phyloP scores from a whole-genome alignment of 73 alveolate genomes.

The Paramecium octaurelia region DNA sequence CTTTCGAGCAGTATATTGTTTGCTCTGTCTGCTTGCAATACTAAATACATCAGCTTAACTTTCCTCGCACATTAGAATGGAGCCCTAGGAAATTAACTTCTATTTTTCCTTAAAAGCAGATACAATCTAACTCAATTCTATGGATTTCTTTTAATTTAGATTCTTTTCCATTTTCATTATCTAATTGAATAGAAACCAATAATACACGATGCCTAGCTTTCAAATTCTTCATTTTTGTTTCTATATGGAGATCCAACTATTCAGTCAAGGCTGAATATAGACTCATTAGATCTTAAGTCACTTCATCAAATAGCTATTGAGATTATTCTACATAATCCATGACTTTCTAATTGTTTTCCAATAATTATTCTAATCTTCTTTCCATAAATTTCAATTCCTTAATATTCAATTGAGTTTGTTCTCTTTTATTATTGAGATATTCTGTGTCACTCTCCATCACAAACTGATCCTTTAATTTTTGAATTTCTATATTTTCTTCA shows the following conservation, averaged over 20 bases:
- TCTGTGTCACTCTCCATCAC: neutral
- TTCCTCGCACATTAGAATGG: neutral
- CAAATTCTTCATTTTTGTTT: neutral
- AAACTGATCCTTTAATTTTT: neutral
- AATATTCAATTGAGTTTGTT: neutral
- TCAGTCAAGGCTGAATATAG: slow-evolving; percentile 24
- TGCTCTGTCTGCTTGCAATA: neutral
- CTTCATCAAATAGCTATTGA: neutral
- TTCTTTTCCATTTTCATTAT: slow-evolving; percentile 38
- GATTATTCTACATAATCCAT: slow-evolving; percentile 6
- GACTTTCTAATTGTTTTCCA: slow-evolving; percentile 19
- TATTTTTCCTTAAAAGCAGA: slow-evolving; percentile 8
- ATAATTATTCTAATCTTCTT: slow-evolving; percentile 12
- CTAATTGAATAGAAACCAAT: neutral
- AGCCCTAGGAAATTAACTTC: neutral
- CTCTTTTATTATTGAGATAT: neutral
- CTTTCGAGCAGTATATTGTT: neutral
- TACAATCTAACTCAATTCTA: neutral
- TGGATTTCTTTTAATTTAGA: neutral
- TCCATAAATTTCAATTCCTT: slow-evolving; percentile 41
- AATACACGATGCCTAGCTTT: slow-evolving; percentile 17
- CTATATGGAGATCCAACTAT: slow-evolving; percentile 11
- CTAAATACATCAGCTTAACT: neutral
- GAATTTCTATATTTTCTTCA: neutral
- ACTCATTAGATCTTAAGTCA: slow-evolving; percentile 23